Conservation (phyloP, 1,284 basidiomycete species). For the Kalmanozyma brasiliensis region DNA sequence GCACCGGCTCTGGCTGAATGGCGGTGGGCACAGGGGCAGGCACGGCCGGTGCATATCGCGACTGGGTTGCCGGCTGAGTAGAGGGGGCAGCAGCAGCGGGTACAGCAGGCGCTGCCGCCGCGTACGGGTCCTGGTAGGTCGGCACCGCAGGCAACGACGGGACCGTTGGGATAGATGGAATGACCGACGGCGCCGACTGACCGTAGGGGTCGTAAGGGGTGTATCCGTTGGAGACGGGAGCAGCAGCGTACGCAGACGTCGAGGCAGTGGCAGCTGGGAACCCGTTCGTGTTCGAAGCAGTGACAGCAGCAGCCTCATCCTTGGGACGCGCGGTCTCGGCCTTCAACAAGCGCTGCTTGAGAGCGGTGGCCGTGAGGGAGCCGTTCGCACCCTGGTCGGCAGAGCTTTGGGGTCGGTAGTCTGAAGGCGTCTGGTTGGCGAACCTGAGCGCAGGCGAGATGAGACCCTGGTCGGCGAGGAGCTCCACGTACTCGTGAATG, state of each 20-base stretch:
- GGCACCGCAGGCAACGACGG: slow-evolving; percentile 34
- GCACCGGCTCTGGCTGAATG: slow-evolving; percentile 30
- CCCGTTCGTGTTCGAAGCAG: slow-evolving; percentile 2
- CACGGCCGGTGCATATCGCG: slow-evolving; percentile 71
- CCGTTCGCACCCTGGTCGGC: slow-evolving; percentile 16
- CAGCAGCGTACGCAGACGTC: slow-evolving; percentile 26
- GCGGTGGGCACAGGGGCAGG: slow-evolving; percentile 28
- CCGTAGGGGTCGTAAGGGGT: slow-evolving; percentile 38
- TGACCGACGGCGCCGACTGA: slow-evolving; percentile 1
- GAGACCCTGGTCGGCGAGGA: slow-evolving; percentile 89
- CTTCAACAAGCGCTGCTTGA: slow-evolving; percentile 51
- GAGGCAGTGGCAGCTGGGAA: slow-evolving; percentile 14
- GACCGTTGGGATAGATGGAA: slow-evolving; percentile 32
- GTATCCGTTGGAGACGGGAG: slow-evolving; percentile 41
- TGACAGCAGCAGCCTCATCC: slow-evolving; percentile 21
- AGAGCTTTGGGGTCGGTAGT: slow-evolving; percentile 73
- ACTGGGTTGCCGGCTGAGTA: slow-evolving; percentile 59
- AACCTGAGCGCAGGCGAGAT: slow-evolving; percentile 84
- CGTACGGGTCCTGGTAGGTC: slow-evolving; percentile 36
- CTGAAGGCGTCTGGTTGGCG: slow-evolving; percentile 81
- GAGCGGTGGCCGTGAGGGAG: slow-evolving; percentile 28
- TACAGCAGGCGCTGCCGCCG: slow-evolving; percentile 67
- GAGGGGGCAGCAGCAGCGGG: slow-evolving; percentile 69
- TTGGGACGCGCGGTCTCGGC: slow-evolving; percentile 51
- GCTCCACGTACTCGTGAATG: slow-evolving; percentile 94